Conservation (phyloP, 805 yeast genomes). For the Barnettozyma pratensis region DNA sequence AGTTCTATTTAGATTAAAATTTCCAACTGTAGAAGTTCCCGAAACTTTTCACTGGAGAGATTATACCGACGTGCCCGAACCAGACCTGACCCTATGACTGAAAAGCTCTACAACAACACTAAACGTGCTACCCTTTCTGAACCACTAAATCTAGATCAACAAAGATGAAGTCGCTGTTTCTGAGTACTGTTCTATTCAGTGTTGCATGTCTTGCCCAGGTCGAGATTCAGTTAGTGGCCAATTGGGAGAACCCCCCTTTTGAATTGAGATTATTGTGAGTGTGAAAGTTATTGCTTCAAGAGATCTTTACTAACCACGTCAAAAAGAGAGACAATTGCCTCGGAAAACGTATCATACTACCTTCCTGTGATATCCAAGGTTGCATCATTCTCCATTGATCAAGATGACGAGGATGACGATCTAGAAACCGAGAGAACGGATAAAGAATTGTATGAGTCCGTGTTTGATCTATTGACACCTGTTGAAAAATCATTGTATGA, state of each 20-base stretch:
- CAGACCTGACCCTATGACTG: not conserved
- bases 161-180: not conserved
- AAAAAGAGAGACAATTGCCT: constrained; percentile 22
- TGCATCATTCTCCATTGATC: constrained; percentile 8
- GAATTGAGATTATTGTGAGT: constrained; percentile 23
- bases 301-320: constrained; percentile 1
- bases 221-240: constrained; percentile 20
- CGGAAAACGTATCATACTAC: constrained; percentile 22
- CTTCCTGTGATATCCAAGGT: constrained; percentile 7
- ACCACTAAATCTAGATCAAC: not conserved
- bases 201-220: constrained; percentile 10
- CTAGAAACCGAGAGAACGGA: constrained; percentile 11
- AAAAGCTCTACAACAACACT: not conserved
- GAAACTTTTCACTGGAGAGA: not conserved
- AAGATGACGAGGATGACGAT: constrained; percentile 8
- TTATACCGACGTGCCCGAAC: not conserved
- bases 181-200: not conserved
- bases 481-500: constrained; percentile 19
- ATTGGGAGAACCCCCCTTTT: constrained; percentile 26
- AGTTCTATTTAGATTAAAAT: not conserved
- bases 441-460: constrained; percentile 15
- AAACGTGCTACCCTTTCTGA: not conserved
- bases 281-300: not conserved
- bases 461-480: constrained; percentile 15
- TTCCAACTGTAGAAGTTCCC: too few species aligned